Base-by-base conservation (phyloP, 2,329 filamentous ascomycete genomes). In the Xenosphaeropsis pyriputrescens region DNA sequence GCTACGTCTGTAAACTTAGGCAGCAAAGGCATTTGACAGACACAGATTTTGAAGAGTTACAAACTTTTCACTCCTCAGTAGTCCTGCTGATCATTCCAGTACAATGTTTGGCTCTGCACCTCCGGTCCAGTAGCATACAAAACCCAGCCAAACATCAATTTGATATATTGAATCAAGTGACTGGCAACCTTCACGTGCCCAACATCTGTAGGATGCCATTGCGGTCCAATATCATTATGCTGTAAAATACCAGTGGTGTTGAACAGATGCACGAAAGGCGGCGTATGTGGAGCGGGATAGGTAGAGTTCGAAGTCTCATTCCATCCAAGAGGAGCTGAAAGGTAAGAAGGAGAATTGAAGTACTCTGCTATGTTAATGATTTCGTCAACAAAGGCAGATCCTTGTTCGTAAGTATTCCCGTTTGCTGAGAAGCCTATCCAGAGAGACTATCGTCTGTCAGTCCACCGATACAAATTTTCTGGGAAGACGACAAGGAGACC, bases 161-260 rank as follows among this genome's bases (percentile, higher is more conserved):
- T 66, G 33, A 74, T 67, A 51, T 65, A 78, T 52, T 73, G 67
- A 44, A 68, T 64, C 35, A 76, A 47, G 45, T 76, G 70, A 47
- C 67, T 74, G 2, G 72, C 72, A 6, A 77, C 53, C 52, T 78
- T 77, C 48, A 76, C 60, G 38, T 74, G 67, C 0, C 72, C 71
- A 6, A 75, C 64, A 47, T 78, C 73, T 0, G 71, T 77, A 0
- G 70, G 72, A 47, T 78, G 73, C 45, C 61, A 74, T 44, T 64
- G 60, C 6, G 72, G 71, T 2, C 61, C 65, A 41, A 75, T 71
- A 47, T 76, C 72, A 44, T 76, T 75, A 47, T 77, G 70, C 45
- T 75, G 68, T 45, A 78, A 49, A 33, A 77, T 70, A 1, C 72
- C 72, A 8, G 63, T 70, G 1, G 68, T 75, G 47, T 75, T 70